Conservation (phyloP, 1,284 basidiomycete species). For the Ganoderma multipileum region DNA sequence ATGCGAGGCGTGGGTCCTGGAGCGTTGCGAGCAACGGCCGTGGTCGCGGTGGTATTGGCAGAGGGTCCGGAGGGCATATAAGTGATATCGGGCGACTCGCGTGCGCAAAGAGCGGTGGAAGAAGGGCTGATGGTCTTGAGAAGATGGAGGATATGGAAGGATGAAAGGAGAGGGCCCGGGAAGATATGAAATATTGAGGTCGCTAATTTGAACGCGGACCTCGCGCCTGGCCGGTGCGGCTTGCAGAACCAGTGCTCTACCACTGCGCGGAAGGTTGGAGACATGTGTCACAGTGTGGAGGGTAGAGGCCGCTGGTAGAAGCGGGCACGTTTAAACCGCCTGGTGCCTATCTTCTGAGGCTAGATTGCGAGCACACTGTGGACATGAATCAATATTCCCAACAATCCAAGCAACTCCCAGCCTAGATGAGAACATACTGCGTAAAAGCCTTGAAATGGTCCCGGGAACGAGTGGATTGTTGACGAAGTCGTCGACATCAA, state of each 20-base stretch:
- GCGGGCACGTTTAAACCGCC: conserved; percentile 27
- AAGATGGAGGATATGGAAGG: conserved; percentile 29
- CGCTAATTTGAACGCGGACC: conserved; percentile 21
- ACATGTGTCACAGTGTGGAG: conserved; percentile 28
- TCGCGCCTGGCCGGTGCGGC: conserved; percentile 25
- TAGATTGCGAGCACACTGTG: conserved; percentile 3
- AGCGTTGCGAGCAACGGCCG: conserved; percentile 23
- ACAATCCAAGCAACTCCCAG: neutral
- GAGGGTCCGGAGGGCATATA: conserved; percentile 33
- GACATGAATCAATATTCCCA: neutral
- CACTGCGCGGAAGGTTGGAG: conserved; percentile 16
- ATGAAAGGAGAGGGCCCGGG: conserved; percentile 18
- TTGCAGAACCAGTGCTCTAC: conserved; percentile 15
- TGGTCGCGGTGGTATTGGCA: conserved; percentile 26
- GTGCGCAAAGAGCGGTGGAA: conserved; percentile 12
- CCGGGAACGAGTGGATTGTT: neutral
- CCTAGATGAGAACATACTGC: neutral
- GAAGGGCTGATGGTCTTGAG: conserved; percentile 21
- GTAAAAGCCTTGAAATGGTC: neutral
- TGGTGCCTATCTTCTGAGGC: conserved; percentile 20
- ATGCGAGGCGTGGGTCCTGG: conserved; percentile 34
- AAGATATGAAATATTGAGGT: conserved; percentile 32
- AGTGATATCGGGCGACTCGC: conserved; percentile 19
- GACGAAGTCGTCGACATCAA: neutral
- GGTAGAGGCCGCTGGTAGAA: conserved; percentile 6